These are phyloP conservation scores for Coniosporium tulheliwenetii DNA, from an alignment of 2,329 filamentous ascomycete species.

Conservation along the genomic window DNA sequence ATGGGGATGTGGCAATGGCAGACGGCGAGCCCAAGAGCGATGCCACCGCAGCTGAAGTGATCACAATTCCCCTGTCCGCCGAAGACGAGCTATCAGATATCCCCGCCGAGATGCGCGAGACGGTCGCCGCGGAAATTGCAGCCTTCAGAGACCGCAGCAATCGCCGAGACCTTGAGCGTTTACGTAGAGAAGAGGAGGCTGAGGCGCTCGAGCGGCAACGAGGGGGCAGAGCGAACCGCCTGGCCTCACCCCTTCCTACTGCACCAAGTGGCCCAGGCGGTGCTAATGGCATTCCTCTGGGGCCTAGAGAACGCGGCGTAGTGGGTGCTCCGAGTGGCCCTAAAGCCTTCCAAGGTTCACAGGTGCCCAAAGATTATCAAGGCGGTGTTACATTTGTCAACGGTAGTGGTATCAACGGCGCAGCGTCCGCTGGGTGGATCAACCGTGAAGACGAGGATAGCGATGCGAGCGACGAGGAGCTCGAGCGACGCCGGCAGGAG, in stretches of 20 bases:
- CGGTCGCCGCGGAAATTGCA: slow-evolving; percentile 83
- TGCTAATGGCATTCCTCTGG: slow-evolving; percentile 62
- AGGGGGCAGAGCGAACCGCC: slow-evolving; percentile 42
- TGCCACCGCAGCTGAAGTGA: slow-evolving; percentile 58
- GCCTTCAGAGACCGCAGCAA: slow-evolving; percentile 88
- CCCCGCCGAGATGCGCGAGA: slow-evolving; percentile 88
- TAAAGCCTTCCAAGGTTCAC: slow-evolving; percentile 39
- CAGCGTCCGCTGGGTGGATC: slow-evolving; percentile 28
- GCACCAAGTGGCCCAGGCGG: slow-evolving; percentile 47
- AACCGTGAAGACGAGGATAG: slow-evolving; percentile 72
- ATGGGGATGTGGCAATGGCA: slow-evolving; percentile 56
- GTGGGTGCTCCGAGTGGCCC: slow-evolving; percentile 63
- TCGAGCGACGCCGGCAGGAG: slow-evolving; percentile 55
- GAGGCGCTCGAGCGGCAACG: slow-evolving; percentile 71
- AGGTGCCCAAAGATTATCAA: slow-evolving; percentile 56
- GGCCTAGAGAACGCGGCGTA: slow-evolving; percentile 50
- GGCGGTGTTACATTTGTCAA: slow-evolving; percentile 74
- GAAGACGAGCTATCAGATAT: slow-evolving; percentile 95
- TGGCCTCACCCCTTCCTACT: slow-evolving; percentile 52
- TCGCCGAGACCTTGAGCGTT: slow-evolving; percentile 71
- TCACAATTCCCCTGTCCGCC: slow-evolving; percentile 70
- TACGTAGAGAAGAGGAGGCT: slow-evolving; percentile 80
- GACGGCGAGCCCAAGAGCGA: slow-evolving; percentile 38
- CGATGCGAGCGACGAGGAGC: slow-evolving; percentile 72
- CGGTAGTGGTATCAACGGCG: slow-evolving; percentile 46